These are phyloP conservation scores for Kitagawia praeruptora DNA, from an alignment of 129 eudicot species.

Conservation along the genomic window DNA sequence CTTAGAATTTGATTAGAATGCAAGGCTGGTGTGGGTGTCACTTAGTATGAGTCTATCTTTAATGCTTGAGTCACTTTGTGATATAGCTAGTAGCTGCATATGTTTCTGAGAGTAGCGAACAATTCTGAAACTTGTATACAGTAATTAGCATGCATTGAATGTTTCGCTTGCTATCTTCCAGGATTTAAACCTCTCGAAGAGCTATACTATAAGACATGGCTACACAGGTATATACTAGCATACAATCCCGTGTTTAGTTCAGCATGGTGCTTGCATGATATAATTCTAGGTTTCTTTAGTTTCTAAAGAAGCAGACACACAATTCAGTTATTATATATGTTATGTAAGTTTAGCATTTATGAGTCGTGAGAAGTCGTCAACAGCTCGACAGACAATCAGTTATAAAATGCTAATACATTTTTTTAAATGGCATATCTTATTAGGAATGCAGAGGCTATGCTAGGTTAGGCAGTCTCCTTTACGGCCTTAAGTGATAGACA, in stretches of 20 bases:
- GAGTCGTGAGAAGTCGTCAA: neutral
- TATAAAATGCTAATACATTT: neutral
- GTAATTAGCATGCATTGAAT: neutral
- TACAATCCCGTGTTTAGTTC: neutral
- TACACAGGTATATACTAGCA: slow-evolving; percentile 48
- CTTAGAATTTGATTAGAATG: neutral
- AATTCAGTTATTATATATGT: neutral
- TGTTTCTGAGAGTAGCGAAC: too few relatives aligned
- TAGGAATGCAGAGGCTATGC: neutral
- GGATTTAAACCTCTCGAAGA: slow-evolving; percentile 79
- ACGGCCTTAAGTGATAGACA: neutral
- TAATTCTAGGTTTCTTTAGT: neutral
- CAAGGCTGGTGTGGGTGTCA: neutral
- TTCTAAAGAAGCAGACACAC: neutral
- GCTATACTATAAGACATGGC: slow-evolving; percentile 77
- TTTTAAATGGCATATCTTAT: neutral
- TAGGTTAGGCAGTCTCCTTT: neutral
- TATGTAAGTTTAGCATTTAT: neutral
- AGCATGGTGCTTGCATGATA: neutral
- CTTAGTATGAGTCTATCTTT: neutral
- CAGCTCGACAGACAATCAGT: neutral
- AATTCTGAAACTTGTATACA: neutral
- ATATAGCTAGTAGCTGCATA: neutral
- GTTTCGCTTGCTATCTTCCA: slow-evolving; percentile 23
- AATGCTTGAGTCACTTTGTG: neutral